Percentiles rank a stretch among this genome's conserved stretches.
Conservation (phyloP, 2,329 filamentous ascomycete genomes). For the Cercospora zeina region DNA sequence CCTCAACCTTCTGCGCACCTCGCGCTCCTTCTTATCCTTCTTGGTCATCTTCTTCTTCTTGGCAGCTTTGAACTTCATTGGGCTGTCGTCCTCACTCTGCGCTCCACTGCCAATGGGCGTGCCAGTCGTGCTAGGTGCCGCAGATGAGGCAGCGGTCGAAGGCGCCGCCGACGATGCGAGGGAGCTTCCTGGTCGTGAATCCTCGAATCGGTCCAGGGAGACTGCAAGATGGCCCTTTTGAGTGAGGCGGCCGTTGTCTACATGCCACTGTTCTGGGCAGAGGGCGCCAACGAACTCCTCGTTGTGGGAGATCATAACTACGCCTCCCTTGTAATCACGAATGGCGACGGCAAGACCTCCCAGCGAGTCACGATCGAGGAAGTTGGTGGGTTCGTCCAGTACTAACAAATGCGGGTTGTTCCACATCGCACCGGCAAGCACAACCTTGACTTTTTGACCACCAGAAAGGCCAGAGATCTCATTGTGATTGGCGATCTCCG, state of each 20-base stretch:
- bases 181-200: slow-evolving; percentile 69
- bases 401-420: slow-evolving; percentile 98
- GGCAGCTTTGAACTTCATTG: slow-evolving; percentile 87
- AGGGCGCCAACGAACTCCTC: slow-evolving; percentile 97
- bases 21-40: slow-evolving; percentile 91
- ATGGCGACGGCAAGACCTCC: slow-evolving; percentile 97
- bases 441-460: slow-evolving; percentile 98
- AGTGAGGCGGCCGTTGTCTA: slow-evolving; percentile 81
- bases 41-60: slow-evolving; percentile 99
- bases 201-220: slow-evolving; percentile 81
- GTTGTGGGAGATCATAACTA: slow-evolving; percentile 99
- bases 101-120: slow-evolving; percentile 39
- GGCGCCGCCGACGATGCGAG: slow-evolving; percentile 63
- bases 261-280: slow-evolving; percentile 94
- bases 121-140: slow-evolving; percentile 37
- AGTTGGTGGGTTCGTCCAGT: slow-evolving; percentile 98
- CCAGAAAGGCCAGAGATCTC: slow-evolving; percentile 94
- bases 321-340: slow-evolving; percentile 95
- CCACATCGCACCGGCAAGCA: slow-evolving; percentile 71
- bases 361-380: slow-evolving; percentile 95
- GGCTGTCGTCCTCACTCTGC: slow-evolving; percentile 71
- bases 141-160: slow-evolving; percentile 55
- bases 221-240: slow-evolving; percentile 77
- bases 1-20: slow-evolving; percentile 80
- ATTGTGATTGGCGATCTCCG: slow-evolving; percentile 98